A percentile compares a stretch with the other conserved stretches of the same genome.
Conservation (phyloP, 805 yeast species). For the Ascoidea tarda region DNA sequence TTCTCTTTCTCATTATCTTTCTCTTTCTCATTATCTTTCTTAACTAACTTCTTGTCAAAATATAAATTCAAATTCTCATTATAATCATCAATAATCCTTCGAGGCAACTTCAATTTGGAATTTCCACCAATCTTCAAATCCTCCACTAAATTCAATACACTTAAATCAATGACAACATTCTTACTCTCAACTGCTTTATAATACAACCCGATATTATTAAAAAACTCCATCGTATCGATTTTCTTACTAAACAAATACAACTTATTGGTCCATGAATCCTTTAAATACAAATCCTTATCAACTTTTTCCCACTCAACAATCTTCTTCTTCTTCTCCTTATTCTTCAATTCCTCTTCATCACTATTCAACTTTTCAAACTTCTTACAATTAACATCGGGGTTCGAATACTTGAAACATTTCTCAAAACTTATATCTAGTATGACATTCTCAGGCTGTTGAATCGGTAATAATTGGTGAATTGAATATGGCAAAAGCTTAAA, state of each 20-base stretch:
- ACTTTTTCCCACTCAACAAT: not conserved
- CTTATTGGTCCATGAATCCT: slow-evolving; percentile 6
- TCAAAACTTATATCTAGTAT: slow-evolving; percentile 27
- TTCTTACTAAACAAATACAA: slow-evolving; percentile 9
- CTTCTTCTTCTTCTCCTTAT: slow-evolving; percentile 1
- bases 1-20: too few relatives aligned
- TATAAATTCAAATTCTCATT: too few relatives aligned
- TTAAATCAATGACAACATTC: too few relatives aligned
- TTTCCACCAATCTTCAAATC: too few relatives aligned
- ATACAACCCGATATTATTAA: too few relatives aligned
- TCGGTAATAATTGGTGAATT: slow-evolving; percentile 22
- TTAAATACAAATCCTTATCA: slow-evolving; percentile 3
- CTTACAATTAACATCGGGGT: slow-evolving; percentile 4
- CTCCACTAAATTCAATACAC: too few relatives aligned
- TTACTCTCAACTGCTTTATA: too few relatives aligned
- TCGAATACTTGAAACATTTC: slow-evolving; percentile 15
- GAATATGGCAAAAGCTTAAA: slow-evolving; percentile 21
- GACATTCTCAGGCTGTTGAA: slow-evolving; percentile 28
- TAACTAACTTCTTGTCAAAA: too few relatives aligned
- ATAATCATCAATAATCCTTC: too few relatives aligned
- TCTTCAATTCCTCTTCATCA: not conserved
- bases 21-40: too few relatives aligned
- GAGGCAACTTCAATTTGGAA: too few relatives aligned
- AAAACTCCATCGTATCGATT: slow-evolving; percentile 7
- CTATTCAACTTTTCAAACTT: not conserved